Conservation (phyloP, 768 basidiomycete species). For the Tricholoma flavovirens region DNA sequence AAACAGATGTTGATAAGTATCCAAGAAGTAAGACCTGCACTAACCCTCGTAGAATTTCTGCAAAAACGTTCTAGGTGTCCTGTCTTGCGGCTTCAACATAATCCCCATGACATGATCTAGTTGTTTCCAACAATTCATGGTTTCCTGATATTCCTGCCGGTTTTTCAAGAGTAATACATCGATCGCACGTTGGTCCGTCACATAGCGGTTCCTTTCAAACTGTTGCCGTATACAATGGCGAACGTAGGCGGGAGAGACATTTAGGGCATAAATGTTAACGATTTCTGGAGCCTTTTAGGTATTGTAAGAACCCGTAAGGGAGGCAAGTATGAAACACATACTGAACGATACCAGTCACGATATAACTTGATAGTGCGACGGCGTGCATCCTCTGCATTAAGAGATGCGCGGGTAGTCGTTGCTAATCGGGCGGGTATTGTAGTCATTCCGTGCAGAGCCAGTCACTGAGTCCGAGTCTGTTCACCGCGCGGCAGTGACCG, state of each 20-base stretch:
- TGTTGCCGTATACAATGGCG: constrained; percentile 78
- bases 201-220: constrained; percentile 81
- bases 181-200: constrained; percentile 76
- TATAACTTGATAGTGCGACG: constrained; percentile 72
- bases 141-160: constrained; percentile 88
- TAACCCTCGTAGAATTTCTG: constrained; percentile 82
- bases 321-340: constrained; percentile 35
- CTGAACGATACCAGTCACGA: constrained; percentile 89
- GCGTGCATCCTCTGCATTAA: constrained; percentile 53
- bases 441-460: too few species aligned
- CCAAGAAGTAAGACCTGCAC: constrained; percentile 18
- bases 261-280: constrained; percentile 73
- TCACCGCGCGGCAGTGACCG: too few species aligned
- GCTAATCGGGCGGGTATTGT: constrained; percentile 92
- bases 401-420: constrained; percentile 56
- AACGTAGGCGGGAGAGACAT: constrained; percentile 69
- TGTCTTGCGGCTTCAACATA: constrained; percentile 43
- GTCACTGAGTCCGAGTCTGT: too few species aligned
- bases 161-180: constrained; percentile 84
- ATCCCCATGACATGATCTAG: constrained; percentile 74
- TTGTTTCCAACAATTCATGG: constrained; percentile 92
- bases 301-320: constrained; percentile 1
- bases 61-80: constrained; percentile 58
- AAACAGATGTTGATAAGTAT: constrained; percentile 3
- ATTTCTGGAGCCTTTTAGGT: constrained; percentile 82